Conservation (phyloP, 108 stramenopile genomes). For the Nitzschia palea region DNA sequence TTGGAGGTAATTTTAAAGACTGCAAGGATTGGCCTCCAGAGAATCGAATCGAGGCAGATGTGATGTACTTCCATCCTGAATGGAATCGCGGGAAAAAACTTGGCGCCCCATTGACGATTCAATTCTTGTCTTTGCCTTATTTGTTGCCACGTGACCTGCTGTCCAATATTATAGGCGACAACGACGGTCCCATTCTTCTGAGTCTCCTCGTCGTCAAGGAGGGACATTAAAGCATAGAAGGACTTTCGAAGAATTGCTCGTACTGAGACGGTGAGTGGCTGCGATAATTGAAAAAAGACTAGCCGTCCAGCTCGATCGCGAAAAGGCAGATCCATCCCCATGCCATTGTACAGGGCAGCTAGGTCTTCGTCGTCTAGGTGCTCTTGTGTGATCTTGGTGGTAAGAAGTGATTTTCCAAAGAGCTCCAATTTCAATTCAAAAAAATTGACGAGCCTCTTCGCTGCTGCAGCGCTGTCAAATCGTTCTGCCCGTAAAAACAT, state of each 20-base stretch:
- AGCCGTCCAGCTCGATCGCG: constrained; percentile 4
- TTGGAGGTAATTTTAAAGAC: not conserved
- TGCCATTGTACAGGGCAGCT: not conserved
- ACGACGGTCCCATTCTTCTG: constrained; percentile 1
- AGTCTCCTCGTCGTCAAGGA: constrained; percentile 22
- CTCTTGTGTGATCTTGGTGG: constrained; percentile 3
- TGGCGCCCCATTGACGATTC: not conserved
- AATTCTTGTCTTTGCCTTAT: not conserved
- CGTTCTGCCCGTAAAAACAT: constrained; percentile 19
- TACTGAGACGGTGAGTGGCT: not conserved
- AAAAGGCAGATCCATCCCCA: not conserved
- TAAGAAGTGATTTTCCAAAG: constrained; percentile 16
- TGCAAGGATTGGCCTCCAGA: not conserved
- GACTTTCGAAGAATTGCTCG: not conserved
- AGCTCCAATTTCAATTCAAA: constrained; percentile 20
- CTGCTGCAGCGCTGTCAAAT: constrained; percentile 16
- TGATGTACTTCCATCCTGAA: not conserved
- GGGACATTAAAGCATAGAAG: constrained; percentile 2
- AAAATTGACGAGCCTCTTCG: constrained; percentile 1
- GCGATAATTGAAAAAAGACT: not conserved
- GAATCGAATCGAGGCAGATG: not conserved
- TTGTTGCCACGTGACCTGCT: not conserved
- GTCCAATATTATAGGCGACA: not conserved
- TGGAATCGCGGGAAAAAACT: not conserved
- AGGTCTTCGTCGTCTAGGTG: constrained; percentile 19